A percentile compares a stretch with the other conserved stretches of the same genome.
phyloP scores from a whole-genome alignment of 2,329 filamentous ascomycete species.

The Neonectria magnoliae region DNA sequence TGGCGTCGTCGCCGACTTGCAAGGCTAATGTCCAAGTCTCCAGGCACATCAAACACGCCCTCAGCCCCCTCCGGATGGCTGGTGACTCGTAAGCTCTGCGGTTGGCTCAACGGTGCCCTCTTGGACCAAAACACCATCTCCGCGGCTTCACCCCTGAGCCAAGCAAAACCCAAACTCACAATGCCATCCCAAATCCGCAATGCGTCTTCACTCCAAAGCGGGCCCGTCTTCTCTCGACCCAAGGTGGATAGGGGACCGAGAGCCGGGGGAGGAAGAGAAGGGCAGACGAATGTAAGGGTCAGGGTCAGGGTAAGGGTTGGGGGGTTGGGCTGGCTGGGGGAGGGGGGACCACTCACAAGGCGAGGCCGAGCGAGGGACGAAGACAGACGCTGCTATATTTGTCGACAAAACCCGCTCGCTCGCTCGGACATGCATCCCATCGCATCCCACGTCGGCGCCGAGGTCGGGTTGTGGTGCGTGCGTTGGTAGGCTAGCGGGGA shows the following conservation, averaged over 20 bases:
- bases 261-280: neutral
- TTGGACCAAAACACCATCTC: neutral
- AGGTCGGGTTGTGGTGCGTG: neutral
- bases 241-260: neutral
- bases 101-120: too few relatives aligned
- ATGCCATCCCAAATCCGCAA: neutral
- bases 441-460: neutral
- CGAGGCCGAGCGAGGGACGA: neutral
- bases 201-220: neutral
- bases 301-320: neutral
- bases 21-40: neutral
- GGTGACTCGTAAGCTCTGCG: too few relatives aligned
- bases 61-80: neutral
- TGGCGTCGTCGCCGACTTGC: neutral
- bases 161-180: neutral
- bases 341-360: neutral
- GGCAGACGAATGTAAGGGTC: neutral
- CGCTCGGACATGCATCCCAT: neutral
- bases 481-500: neutral
- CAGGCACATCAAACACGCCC: neutral
- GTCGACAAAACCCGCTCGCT: neutral
- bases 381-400: neutral
- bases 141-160: neutral
- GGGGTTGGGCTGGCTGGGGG: neutral
- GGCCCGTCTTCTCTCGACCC: neutral